These are phyloP conservation scores for Didymella pinodella DNA, from an alignment of 2,329 filamentous ascomycete species.

Conservation along the genomic window DNA sequence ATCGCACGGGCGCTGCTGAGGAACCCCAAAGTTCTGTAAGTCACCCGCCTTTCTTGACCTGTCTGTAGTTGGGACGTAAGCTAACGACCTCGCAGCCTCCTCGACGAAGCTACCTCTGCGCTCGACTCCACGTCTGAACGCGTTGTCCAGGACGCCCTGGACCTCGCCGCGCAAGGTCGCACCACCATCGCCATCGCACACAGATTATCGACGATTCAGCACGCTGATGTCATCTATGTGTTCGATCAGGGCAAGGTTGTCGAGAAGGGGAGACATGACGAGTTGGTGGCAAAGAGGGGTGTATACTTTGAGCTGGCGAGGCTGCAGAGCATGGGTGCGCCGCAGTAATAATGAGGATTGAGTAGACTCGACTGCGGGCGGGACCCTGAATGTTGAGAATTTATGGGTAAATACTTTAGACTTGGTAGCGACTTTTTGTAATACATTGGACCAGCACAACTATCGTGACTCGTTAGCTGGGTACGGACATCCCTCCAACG, in stretches of 20 bases:
- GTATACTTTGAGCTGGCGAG: conserved; percentile 52
- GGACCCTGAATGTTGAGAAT: conserved; percentile 3
- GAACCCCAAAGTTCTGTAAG: conserved; percentile 82
- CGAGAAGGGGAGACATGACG: conserved; percentile 82
- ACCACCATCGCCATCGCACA: conserved; percentile 97
- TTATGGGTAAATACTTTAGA: conserved; percentile 3
- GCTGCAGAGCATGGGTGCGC: conserved; percentile 48
- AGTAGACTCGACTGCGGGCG: neutral
- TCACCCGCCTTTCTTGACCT: conserved; percentile 66
- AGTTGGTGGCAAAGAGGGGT: conserved; percentile 52
- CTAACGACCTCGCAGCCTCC: conserved; percentile 34
- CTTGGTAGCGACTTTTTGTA: conserved; percentile 14
- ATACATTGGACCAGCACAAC: neutral
- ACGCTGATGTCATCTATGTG: conserved; percentile 95
- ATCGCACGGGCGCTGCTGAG: conserved; percentile 93
- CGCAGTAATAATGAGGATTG: conserved; percentile 29
- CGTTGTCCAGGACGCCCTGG: conserved; percentile 80
- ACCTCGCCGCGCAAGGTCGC: conserved; percentile 81
- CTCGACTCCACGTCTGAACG: conserved; percentile 64
- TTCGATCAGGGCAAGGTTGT: conserved; percentile 89
- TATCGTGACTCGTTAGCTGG: too few species aligned
- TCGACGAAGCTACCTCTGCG: conserved; percentile 51
- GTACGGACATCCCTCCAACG: too few species aligned
- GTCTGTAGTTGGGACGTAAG: neutral
- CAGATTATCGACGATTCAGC: conserved; percentile 89